Evolutionary conservation across 768 basidiomycete genomes (phyloP).

Genomic region (Lepiota venenata): DNA sequence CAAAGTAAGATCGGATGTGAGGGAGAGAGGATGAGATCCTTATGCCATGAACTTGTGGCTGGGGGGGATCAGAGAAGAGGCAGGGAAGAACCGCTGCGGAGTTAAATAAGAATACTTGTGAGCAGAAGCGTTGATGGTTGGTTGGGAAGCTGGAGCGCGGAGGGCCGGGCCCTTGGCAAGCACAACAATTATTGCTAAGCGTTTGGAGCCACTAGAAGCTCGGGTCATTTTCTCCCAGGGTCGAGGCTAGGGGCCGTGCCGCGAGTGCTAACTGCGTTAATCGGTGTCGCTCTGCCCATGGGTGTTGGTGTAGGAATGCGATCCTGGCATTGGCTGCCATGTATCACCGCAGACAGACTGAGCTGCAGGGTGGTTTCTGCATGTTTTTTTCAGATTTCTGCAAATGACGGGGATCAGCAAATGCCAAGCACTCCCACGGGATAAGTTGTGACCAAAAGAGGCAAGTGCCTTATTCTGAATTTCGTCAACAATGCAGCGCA

Average conservation of each 20-base stretch:
- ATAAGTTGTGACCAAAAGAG: neutral
- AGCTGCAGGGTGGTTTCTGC: no score
- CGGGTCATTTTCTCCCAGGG: conserved; percentile 8
- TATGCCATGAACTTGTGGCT: conserved; percentile 3
- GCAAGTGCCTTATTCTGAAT: neutral
- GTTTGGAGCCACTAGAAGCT: conserved; percentile 5
- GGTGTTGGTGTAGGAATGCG: conserved; percentile 2
- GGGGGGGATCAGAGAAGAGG: neutral
- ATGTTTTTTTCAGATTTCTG: no score
- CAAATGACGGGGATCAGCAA: no score
- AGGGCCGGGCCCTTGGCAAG: neutral
- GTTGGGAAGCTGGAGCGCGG: conserved; percentile 7
- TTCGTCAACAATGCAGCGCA: neutral
- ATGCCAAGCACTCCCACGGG: neutral
- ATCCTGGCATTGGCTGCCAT: neutral
- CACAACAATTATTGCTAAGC: neutral
- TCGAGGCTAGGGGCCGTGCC: neutral
- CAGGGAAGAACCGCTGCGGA: conserved; percentile 6
- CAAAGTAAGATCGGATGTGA: neutral
- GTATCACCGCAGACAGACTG: no score
- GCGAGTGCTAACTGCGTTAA: neutral
- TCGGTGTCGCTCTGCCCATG: neutral
- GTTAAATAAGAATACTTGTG: conserved; percentile 8
- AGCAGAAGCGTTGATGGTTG: neutral
- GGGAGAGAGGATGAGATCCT: neutral